Evolutionary conservation across 345 rosid species (phyloP).

Genomic region (Brassica napus): Da-Ae NC_063438.1:1303501-1304000

Average conservation of each 20-base stretch:
- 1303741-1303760: not conserved
- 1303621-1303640: not conserved
- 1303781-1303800: not conserved
- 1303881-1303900: too few relatives aligned
- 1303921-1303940: too few relatives aligned
- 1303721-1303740: too few relatives aligned
- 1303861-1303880: too few relatives aligned
- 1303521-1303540: not conserved
- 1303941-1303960: not conserved
- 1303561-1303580: not conserved
- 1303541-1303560: not conserved
- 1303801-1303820: not conserved
- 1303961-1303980: not conserved
- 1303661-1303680: not conserved
- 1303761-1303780: not conserved
- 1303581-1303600: not conserved
- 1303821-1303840: not conserved
- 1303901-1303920: too few relatives aligned
- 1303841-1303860: not conserved
- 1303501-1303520: not conserved
- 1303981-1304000: not conserved
- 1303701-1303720: not conserved
- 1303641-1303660: not conserved
- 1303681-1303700: not conserved
- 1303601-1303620: not conserved